Percentiles rank a stretch among this genome's conserved stretches.
Evolutionary conservation across 2,329 filamentous ascomycete species (phyloP).

Genomic region (Hortaea werneckii): DNA sequence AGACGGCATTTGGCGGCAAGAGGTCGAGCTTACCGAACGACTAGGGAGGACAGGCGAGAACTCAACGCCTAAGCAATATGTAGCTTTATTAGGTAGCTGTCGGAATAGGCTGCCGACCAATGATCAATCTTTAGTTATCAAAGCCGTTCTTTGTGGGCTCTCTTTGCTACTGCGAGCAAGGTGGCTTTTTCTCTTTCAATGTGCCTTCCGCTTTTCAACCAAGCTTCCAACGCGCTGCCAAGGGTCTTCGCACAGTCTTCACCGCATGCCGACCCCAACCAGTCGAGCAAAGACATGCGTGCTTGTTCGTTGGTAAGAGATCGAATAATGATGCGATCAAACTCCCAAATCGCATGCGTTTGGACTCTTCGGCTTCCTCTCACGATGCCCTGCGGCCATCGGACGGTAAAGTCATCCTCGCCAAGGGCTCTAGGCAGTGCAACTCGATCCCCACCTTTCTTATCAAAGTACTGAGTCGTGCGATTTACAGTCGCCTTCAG

Average conservation of each 20-base stretch:
- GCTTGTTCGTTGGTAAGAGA: not conserved
- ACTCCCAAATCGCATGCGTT: not conserved
- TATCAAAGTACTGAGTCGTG: not conserved
- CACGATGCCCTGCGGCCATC: not conserved
- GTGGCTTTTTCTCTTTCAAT: no score
- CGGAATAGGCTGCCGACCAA: no score
- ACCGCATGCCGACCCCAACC: not conserved
- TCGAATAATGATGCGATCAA: not conserved
- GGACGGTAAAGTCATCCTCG: not conserved
- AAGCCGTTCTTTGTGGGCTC: no score
- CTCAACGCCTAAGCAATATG: no score
- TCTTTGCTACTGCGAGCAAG: no score
- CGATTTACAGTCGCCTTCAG: not conserved
- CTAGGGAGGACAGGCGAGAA: no score
- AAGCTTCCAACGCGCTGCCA: no score
- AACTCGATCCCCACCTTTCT: not conserved
- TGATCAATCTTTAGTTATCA: no score
- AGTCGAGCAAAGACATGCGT: not conserved
- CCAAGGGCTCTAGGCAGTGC: not conserved
- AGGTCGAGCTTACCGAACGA: no score
- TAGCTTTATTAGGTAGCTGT: no score
- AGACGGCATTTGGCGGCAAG: no score
- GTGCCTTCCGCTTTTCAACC: no score
- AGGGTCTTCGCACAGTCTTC: not conserved
- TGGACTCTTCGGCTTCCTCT: not conserved